Evolutionary conservation across 1,284 basidiomycete species (phyloP).

Genomic region (Sporisorium graminicola): DNA sequence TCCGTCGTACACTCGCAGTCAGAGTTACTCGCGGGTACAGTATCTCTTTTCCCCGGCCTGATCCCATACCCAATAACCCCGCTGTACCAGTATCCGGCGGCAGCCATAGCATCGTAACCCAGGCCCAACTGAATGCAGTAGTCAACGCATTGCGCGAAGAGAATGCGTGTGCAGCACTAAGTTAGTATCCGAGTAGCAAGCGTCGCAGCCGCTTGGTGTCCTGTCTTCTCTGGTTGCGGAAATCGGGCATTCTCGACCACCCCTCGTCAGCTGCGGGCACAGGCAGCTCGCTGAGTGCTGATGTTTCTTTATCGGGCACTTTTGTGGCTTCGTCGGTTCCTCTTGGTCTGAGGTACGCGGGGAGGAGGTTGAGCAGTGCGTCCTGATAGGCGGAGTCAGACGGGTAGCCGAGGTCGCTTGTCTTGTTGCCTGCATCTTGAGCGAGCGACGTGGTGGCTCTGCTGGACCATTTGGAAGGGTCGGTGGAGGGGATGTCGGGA

Average conservation of each 20-base stretch:
- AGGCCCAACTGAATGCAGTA: too few relatives aligned
- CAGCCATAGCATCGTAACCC: background rate
- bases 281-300: background rate
- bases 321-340: constrained; percentile 11
- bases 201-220: constrained; percentile 34
- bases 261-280: constrained; percentile 23
- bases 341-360: background rate
- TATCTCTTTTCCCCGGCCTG: background rate
- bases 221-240: constrained; percentile 35
- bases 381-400: constrained; percentile 56
- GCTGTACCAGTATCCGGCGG: background rate
- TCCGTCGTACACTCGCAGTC: background rate
- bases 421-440: constrained; percentile 5
- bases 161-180: background rate
- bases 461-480: constrained; percentile 46
- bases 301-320: background rate
- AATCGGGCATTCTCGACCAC: constrained; percentile 24
- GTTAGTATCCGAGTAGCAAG: constrained; percentile 30
- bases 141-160: too few relatives aligned
- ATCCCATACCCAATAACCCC: background rate
- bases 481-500: constrained; percentile 25
- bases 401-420: constrained; percentile 39
- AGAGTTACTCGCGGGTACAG: background rate
- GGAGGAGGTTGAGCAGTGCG: constrained; percentile 37
- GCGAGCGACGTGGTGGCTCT: background rate